These are phyloP conservation scores for Ploettnerulaceae sp. DNA, from an alignment of 2,329 filamentous ascomycete genomes.

Conservation along the genomic window DNA sequence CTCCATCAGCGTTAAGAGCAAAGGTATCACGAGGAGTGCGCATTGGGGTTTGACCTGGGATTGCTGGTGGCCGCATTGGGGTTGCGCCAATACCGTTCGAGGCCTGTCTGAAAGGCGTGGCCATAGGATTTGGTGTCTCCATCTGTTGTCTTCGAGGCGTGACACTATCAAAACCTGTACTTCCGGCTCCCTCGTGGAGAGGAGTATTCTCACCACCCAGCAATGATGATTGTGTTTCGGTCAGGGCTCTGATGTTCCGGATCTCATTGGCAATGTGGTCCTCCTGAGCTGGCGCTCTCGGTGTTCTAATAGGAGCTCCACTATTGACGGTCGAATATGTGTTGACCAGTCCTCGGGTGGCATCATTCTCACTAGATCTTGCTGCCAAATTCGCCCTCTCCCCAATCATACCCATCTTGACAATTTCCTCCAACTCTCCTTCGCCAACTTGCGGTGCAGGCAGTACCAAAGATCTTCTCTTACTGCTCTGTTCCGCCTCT, in stretches of 20 bases:
- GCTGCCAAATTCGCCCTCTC: conserved; percentile 76
- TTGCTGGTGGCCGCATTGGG: conserved; percentile 50
- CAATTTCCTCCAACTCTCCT: conserved; percentile 89
- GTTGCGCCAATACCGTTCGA: conserved; percentile 63
- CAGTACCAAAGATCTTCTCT: conserved; percentile 75
- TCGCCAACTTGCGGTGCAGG: conserved; percentile 91
- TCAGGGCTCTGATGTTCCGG: conserved; percentile 84
- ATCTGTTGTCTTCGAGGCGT: conserved; percentile 74
- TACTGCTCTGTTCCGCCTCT: conserved; percentile 95
- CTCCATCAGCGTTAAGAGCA: conserved; percentile 66
- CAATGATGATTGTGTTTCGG: conserved; percentile 88
- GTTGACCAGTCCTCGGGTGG: conserved; percentile 79
- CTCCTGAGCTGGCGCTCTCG: conserved; percentile 84
- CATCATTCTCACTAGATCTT: conserved; percentile 73
- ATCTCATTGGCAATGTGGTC: conserved; percentile 97
- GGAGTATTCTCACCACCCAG: conserved; percentile 92
- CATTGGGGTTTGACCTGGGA: conserved; percentile 75
- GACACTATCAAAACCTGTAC: conserved; percentile 83
- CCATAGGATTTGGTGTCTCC: conserved; percentile 92
- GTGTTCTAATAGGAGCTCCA: conserved; percentile 84
- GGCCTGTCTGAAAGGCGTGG: conserved; percentile 72
- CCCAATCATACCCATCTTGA: conserved; percentile 96
- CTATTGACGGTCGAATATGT: conserved; percentile 80
- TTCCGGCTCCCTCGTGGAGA: conserved; percentile 72
- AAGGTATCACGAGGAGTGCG: conserved; percentile 86